Evolutionary conservation across 768 basidiomycete species (phyloP).

Genomic region (Kwoniella heveanensis): DNA sequence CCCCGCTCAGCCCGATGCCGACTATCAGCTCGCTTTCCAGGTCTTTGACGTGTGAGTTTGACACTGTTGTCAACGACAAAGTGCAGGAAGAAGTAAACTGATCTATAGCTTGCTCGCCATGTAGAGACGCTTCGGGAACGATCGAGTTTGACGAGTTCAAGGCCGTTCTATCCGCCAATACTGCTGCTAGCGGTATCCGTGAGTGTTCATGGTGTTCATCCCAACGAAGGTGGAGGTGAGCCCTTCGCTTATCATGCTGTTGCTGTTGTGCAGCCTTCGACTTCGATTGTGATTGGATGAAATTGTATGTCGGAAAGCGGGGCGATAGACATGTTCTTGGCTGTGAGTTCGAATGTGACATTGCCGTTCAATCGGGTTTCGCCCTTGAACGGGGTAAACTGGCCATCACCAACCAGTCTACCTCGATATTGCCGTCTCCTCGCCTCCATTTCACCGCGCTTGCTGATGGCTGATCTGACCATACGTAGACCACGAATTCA

Average conservation of each 20-base stretch:
- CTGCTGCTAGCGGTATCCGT: constrained; percentile 65
- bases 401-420: too few relatives aligned
- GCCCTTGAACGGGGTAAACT: too few relatives aligned
- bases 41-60: constrained; percentile 86
- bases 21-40: constrained; percentile 94
- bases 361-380: too few relatives aligned
- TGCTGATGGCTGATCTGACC: not conserved
- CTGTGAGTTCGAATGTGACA: constrained; percentile 71
- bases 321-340: constrained; percentile 87
- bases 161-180: constrained; percentile 77
- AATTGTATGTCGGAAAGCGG: constrained; percentile 90
- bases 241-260: constrained; percentile 2
- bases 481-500: constrained; percentile 86
- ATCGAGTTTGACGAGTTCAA: constrained; percentile 96
- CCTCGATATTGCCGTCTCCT: not conserved
- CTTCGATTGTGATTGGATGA: constrained; percentile 96
- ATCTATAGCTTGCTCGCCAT: too few relatives aligned
- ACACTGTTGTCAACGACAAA: too few relatives aligned
- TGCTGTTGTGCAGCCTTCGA: constrained; percentile 65
- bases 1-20: constrained; percentile 94
- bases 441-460: too few relatives aligned
- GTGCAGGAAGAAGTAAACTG: too few relatives aligned
- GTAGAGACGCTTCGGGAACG: constrained; percentile 84
- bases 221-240: too few relatives aligned
- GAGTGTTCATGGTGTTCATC: constrained; percentile 13